Percentiles rank a stretch among this genome's conserved stretches.
phyloP scores from a whole-genome alignment of 306 rosid genomes.

The Abrus pulchellus region DNA sequence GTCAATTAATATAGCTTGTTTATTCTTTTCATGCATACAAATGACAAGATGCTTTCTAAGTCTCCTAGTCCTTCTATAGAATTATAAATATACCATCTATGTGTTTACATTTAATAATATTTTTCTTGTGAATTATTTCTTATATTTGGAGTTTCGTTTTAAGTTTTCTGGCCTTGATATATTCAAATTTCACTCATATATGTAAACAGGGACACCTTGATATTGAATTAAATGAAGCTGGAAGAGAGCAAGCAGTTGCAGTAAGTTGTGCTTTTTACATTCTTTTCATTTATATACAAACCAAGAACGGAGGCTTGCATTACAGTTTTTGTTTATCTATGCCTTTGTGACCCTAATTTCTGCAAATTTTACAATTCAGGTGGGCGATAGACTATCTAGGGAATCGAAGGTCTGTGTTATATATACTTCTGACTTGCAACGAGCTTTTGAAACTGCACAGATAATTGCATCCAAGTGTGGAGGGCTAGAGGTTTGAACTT shows the following conservation, averaged over 20 bases:
- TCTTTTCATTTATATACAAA: constrained; percentile 33
- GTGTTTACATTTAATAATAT: constrained; percentile 16
- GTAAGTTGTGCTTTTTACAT: constrained; percentile 61
- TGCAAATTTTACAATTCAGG: constrained; percentile 60
- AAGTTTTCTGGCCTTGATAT: constrained; percentile 37
- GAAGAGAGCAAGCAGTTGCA: constrained; percentile 86
- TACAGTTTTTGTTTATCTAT: constrained; percentile 20
- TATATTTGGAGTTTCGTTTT: constrained; percentile 27
- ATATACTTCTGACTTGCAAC: constrained; percentile 88
- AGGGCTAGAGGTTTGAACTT: constrained; percentile 71
- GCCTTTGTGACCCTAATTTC: constrained; percentile 33
- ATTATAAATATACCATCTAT: background rate
- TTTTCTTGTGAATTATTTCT: constrained; percentile 22
- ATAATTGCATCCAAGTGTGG: constrained; percentile 79
- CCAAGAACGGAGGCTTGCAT: constrained; percentile 2
- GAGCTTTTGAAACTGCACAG: constrained; percentile 92
- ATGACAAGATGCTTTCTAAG: constrained; percentile 17
- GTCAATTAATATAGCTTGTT: background rate
- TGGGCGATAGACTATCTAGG: constrained; percentile 79
- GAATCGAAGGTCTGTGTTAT: constrained; percentile 73
- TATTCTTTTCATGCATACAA: constrained; percentile 9
- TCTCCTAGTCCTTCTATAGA: constrained; percentile 17
- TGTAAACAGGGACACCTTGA: constrained; percentile 85
- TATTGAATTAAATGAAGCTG: constrained; percentile 87
- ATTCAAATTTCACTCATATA: constrained; percentile 35